phyloP scores from a whole-genome alignment of 2,329 filamentous ascomycete species.

The Colletotrichum tabaci region DNA sequence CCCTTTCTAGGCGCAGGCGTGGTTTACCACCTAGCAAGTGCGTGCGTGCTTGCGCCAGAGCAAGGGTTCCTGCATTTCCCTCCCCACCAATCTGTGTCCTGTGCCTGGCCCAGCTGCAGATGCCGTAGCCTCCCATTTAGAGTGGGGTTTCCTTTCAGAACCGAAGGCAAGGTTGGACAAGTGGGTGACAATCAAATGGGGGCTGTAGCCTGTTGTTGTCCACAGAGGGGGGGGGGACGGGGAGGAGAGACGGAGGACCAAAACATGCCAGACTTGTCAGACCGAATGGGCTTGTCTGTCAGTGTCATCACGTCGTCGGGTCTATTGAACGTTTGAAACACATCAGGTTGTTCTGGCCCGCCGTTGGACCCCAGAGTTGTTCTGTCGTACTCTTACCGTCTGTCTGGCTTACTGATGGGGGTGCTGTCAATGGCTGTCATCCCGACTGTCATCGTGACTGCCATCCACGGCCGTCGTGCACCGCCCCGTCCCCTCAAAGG shows the following conservation, averaged over 20 bases:
- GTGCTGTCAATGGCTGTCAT: too few relatives aligned
- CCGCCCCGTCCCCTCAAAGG: neutral
- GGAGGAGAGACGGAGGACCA: neutral
- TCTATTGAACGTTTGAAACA: slow-evolving; percentile 24
- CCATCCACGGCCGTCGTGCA: neutral
- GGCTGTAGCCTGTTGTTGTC: neutral
- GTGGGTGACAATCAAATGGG: neutral
- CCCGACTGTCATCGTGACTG: neutral
- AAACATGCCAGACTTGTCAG: neutral
- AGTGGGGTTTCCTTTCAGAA: neutral
- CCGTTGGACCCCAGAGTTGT: neutral
- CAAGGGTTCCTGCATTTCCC: slow-evolving; percentile 25
- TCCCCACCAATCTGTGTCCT: neutral
- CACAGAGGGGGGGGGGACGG: neutral
- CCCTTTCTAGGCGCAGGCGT: slow-evolving; percentile 34
- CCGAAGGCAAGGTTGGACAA: neutral
- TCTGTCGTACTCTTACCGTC: too few relatives aligned
- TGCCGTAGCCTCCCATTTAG: slow-evolving; percentile 7
- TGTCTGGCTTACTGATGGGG: neutral
- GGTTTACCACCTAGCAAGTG: neutral
- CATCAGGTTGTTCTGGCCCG: slow-evolving; percentile 7
- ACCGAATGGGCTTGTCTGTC: neutral
- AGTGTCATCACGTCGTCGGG: neutral
- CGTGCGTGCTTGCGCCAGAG: slow-evolving; percentile 9
- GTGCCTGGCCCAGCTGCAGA: neutral